A percentile compares a stretch with the other conserved stretches of the same genome.
Evolutionary conservation across 257 asterid species (phyloP).

Genomic region (Sherardia arvensis): DNA sequence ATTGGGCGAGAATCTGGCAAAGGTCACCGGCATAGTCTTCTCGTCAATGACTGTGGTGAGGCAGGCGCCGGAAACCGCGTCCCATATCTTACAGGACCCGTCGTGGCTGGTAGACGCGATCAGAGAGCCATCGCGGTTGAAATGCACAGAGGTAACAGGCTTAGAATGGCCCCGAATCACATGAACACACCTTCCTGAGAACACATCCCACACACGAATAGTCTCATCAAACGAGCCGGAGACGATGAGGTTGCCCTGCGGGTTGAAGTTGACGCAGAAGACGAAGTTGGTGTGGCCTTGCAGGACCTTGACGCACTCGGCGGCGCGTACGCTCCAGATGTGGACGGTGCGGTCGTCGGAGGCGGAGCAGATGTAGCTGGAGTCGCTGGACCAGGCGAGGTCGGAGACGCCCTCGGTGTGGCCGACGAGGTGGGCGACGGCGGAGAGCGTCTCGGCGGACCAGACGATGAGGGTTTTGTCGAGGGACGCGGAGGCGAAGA

Average conservation of each 20-base stretch:
- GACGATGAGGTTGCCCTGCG: conserved; percentile 61
- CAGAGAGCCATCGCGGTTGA: conserved; percentile 69
- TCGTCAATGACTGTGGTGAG: conserved; percentile 72
- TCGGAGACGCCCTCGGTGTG: conserved; percentile 83
- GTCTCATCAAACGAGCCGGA: conserved; percentile 86
- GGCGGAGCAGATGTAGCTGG: conserved; percentile 87
- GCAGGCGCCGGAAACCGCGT: conserved; percentile 43
- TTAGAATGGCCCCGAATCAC: conserved; percentile 58
- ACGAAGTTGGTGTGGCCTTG: conserved; percentile 66
- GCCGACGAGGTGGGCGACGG: conserved; percentile 49
- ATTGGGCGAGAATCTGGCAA: conserved; percentile 79
- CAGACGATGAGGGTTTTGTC: conserved; percentile 79
- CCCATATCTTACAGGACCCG: conserved; percentile 94
- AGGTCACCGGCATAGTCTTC: conserved; percentile 60
- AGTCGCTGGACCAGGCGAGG: conserved; percentile 85
- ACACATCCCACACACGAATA: conserved; percentile 82
- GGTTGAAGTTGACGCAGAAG: conserved; percentile 74
- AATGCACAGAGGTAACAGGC: conserved; percentile 84
- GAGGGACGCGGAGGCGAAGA: conserved; percentile 79
- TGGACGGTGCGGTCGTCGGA: conserved; percentile 96
- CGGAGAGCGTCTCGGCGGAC: conserved; percentile 59
- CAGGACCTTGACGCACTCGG: conserved; percentile 68
- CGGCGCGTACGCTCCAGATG: conserved; percentile 75
- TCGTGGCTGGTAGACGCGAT: conserved; percentile 84
- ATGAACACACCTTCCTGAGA: conserved; percentile 55